Percentiles rank a stretch among this genome's conserved stretches.
Evolutionary conservation across 192 early-diverging fungal species (phyloP).

Genomic region (Glomus cerebriforme): DNA sequence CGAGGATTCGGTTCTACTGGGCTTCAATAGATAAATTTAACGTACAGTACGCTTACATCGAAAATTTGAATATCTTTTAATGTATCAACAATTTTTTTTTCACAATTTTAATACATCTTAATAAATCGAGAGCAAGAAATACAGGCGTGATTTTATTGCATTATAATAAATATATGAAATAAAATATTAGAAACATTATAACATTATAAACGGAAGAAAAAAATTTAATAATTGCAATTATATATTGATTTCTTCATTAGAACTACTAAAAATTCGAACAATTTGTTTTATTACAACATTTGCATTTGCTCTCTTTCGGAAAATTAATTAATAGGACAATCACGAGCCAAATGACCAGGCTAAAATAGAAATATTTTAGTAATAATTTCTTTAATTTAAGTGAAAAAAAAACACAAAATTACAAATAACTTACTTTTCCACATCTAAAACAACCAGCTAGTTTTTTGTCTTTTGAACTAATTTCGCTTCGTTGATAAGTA

Average conservation of each 20-base stretch:
- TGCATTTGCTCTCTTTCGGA: neutral
- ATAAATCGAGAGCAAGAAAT: too few species aligned
- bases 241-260: too few species aligned
- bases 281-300: neutral
- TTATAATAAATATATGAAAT: too few species aligned
- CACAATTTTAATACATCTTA: too few species aligned
- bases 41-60: too few species aligned
- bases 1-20: neutral
- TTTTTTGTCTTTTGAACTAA: constrained; percentile 29
- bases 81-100: too few species aligned
- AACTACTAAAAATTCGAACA: neutral
- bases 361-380: too few species aligned
- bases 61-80: too few species aligned
- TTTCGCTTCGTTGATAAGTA: constrained; percentile 31
- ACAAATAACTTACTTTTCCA: constrained; percentile 18
- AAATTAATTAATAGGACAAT: neutral
- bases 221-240: neutral
- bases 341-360: neutral
- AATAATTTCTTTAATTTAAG: neutral
- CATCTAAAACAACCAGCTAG: constrained; percentile 31
- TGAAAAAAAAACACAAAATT: neutral
- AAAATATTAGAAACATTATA: too few species aligned
- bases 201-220: neutral
- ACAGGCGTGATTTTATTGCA: too few species aligned
- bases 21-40: neutral